These are phyloP conservation scores for Aspergillus alliaceus DNA, from an alignment of 2,329 filamentous ascomycete genomes.

Conservation along the genomic window DNA sequence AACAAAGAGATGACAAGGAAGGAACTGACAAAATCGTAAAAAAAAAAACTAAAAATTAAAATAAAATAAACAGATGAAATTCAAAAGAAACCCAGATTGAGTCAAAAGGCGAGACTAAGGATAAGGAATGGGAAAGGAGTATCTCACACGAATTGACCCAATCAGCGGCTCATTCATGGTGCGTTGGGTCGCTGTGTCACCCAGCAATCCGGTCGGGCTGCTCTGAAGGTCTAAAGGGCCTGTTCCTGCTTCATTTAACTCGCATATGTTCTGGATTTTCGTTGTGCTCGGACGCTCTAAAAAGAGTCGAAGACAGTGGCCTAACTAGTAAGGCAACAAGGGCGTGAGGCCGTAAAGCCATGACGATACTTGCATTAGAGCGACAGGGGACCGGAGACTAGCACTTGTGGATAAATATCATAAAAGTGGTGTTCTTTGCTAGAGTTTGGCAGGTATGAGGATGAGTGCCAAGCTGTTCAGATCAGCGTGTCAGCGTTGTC, in stretches of 20 bases:
- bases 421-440: constrained; percentile 16
- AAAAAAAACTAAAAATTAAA: background rate
- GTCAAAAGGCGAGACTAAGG: no score
- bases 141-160: background rate
- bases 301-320: constrained; percentile 6
- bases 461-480: constrained; percentile 12
- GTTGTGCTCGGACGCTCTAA: constrained; percentile 11
- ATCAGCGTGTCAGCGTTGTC: constrained; percentile 17
- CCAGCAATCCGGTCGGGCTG: constrained; percentile 18
- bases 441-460: constrained; percentile 11
- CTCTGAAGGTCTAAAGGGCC: constrained; percentile 6
- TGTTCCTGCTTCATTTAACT: constrained; percentile 7
- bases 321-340: constrained; percentile 18
- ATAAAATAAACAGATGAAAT: no score
- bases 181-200: constrained; percentile 20
- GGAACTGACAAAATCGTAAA: no score
- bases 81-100: no score
- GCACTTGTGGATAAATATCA: constrained; percentile 16
- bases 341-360: constrained; percentile 11
- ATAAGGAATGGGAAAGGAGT: background rate
- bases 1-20: background rate
- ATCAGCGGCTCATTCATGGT: constrained; percentile 1
- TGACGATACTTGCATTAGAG: constrained; percentile 17
- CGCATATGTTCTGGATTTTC: constrained; percentile 9
- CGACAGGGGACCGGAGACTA: constrained; percentile 11